A percentile compares a stretch with the other conserved stretches of the same genome.
Conservation (phyloP, 495 filamentous ascomycete genomes). For the Sordaria brevicollis region DNA sequence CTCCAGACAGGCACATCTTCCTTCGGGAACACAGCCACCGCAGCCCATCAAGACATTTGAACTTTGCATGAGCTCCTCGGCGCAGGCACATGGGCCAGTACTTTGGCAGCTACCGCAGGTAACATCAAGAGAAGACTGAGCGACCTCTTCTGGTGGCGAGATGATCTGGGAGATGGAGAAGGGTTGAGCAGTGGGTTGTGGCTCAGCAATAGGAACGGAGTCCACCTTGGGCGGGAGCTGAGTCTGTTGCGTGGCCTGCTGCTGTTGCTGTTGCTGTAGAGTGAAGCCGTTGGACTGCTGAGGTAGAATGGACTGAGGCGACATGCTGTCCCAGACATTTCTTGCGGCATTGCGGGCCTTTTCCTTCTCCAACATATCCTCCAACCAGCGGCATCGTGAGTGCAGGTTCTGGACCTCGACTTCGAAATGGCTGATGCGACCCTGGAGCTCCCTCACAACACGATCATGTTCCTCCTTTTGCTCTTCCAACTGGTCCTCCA, state of each 20-base stretch:
- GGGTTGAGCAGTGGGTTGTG: slow-evolving; percentile 20
- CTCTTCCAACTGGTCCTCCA: slow-evolving; percentile 74
- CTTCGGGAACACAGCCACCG: slow-evolving; percentile 47
- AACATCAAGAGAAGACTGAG: slow-evolving; percentile 17
- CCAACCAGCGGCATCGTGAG: slow-evolving; percentile 29
- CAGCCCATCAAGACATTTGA: slow-evolving; percentile 42
- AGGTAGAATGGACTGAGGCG: not conserved
- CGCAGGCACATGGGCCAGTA: slow-evolving; percentile 41
- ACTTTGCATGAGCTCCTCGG: slow-evolving; percentile 34
- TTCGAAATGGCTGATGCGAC: slow-evolving; percentile 35
- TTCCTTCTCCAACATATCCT: slow-evolving; percentile 33
- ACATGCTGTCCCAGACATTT: slow-evolving; percentile 10
- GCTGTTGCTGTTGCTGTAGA: slow-evolving; percentile 9
- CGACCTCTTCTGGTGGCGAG: slow-evolving; percentile 28
- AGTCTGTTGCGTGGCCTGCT: slow-evolving; percentile 6
- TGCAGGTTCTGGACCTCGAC: slow-evolving; percentile 34
- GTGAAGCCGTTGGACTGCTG: not conserved
- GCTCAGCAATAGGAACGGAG: slow-evolving; percentile 8
- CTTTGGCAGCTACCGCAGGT: slow-evolving; percentile 42
- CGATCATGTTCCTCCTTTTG: slow-evolving; percentile 39
- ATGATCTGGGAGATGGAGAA: slow-evolving; percentile 41
- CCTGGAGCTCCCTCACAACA: slow-evolving; percentile 33
- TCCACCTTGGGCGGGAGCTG: not conserved
- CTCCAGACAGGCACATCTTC: slow-evolving; percentile 62
- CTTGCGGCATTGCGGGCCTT: slow-evolving; percentile 16